Evolutionary conservation across 345 rosid species (phyloP).

Genomic region (Eutrema heterophyllum): DNA sequence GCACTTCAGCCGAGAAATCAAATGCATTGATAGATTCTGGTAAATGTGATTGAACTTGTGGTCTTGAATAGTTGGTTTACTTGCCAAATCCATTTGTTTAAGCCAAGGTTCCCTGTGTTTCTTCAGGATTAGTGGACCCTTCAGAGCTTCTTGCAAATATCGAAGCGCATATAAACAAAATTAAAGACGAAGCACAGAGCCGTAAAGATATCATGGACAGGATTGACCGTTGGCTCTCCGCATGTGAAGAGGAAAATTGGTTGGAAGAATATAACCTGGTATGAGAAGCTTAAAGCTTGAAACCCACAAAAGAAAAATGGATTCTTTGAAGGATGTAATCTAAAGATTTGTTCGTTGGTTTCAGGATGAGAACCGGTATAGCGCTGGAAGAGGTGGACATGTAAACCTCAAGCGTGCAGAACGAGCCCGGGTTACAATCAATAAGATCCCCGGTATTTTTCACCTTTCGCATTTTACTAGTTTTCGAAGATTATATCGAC

Average conservation of each 20-base stretch:
- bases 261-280: constrained; percentile 90
- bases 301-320: background rate
- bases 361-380: constrained; percentile 79
- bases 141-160: constrained; percentile 80
- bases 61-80: background rate
- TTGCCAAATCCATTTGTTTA: background rate
- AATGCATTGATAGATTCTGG: constrained; percentile 93
- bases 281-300: constrained; percentile 26
- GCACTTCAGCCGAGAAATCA: constrained; percentile 89
- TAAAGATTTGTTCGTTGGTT: background rate
- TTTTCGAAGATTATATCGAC: background rate
- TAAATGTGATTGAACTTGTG: constrained; percentile 18
- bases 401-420: constrained; percentile 93
- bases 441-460: constrained; percentile 75
- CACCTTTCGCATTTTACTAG: background rate
- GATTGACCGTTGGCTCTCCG: constrained; percentile 89
- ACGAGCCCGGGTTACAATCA: constrained; percentile 71
- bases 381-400: constrained; percentile 93
- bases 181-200: constrained; percentile 73
- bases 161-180: constrained; percentile 70
- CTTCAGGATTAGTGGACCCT: constrained; percentile 85
- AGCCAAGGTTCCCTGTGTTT: constrained; percentile 3
- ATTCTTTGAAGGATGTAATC: background rate
- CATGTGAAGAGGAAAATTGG: constrained; percentile 97
- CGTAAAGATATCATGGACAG: constrained; percentile 95